phyloP scores from a whole-genome alignment of 257 asterid genomes.

The Solanum commersonii region DNA sequence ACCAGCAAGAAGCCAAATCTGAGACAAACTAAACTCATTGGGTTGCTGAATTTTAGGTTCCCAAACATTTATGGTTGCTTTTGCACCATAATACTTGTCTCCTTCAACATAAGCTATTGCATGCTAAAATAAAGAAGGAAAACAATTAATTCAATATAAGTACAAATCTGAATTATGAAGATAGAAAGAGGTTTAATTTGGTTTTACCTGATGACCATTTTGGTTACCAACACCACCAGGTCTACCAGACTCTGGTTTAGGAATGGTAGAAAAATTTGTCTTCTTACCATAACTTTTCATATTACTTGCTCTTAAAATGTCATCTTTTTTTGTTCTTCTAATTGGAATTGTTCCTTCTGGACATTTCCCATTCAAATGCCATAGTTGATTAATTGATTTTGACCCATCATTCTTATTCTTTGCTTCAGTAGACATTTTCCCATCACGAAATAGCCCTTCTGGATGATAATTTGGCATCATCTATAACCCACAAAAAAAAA shows the following conservation, averaged over 20 bases:
- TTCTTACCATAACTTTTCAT: constrained; percentile 48
- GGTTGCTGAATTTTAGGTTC: constrained; percentile 68
- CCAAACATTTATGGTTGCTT: constrained; percentile 85
- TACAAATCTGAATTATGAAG: not conserved
- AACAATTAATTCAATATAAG: constrained; percentile 3
- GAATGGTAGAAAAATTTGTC: constrained; percentile 33
- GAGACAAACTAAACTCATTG: constrained; percentile 81
- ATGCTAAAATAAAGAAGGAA: constrained; percentile 35
- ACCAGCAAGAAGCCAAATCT: constrained; percentile 84
- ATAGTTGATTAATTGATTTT: constrained; percentile 36
- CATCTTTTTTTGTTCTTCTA: constrained; percentile 59
- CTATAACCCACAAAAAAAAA: constrained; percentile 17
- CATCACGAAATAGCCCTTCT: constrained; percentile 36
- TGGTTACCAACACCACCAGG: constrained; percentile 51
- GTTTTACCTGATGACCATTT: constrained; percentile 71
- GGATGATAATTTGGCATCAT: constrained; percentile 79
- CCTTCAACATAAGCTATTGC: constrained; percentile 82
- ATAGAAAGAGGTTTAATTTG: not conserved
- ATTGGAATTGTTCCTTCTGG: constrained; percentile 71
- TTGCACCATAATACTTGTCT: constrained; percentile 72
- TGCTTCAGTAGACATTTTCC: constrained; percentile 8
- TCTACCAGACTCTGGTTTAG: constrained; percentile 39
- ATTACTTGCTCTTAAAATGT: constrained; percentile 55
- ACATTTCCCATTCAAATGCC: constrained; percentile 79
- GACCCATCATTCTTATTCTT: constrained; percentile 10